Evolutionary conservation across 345 rosid genomes (phyloP), one percentile per base, ranked within the genome.

Genomic region (Populus deltoides): DNA sequence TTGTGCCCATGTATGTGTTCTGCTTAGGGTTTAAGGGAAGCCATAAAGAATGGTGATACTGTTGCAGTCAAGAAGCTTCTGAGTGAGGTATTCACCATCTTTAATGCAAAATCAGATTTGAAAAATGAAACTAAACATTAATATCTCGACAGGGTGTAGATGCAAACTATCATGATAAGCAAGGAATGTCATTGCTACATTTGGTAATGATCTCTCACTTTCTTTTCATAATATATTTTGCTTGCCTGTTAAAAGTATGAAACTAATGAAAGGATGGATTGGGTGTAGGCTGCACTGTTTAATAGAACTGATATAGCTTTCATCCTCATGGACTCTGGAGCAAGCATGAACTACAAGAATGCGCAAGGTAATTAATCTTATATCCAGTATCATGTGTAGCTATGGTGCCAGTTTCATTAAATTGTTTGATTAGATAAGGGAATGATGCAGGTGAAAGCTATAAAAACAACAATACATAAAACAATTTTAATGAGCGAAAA

Each of bases 141-240:
- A 72, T 53, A 51, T 73, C 41, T 72, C 81, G 83, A 67, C 90
- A 92, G 97, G 97, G 95, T 20, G 93, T 93, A 68, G 94, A 93
- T 79, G 95, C 99, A 83, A 96, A 96, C 86, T 93, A 91, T 80
- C 89, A 18, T 29, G 99, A 96, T 89, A 93, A 79, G 80, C 98
- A 93, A 81, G 95, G 97, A 81, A 83, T 90, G 89, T 91, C 99
- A 71, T 84, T 96, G 86, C 93, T 93, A 69, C 98, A 93, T 85
- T 78, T 93, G 90, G 98, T 92, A 83, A 62, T n/a, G 25, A 45
- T 78, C 78, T 61, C 77, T 51, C 77, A 71, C 74, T 38, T 68
- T 63, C 41, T 78, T 41, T 70, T 25, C 69, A n/a, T 18, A 17
- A n/a, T 6, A 39, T 38, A 9, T 9, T 29, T 15, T 12, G 36